A percentile compares a stretch with the other conserved stretches of the same genome.
Evolutionary conservation across 345 rosid genomes (phyloP).

Genomic region (Cochlearia excelsa): DNA sequence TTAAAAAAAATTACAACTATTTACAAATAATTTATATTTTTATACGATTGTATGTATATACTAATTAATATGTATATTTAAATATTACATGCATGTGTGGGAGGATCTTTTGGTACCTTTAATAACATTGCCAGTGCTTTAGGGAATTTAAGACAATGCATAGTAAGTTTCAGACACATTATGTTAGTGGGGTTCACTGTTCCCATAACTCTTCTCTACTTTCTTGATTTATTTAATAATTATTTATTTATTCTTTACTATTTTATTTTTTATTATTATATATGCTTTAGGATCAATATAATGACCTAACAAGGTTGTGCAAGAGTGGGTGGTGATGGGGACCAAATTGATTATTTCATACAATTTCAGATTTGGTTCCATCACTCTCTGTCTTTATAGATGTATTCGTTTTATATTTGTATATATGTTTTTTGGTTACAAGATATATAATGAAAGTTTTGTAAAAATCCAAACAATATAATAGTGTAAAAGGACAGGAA

Average conservation of each 20-base stretch:
- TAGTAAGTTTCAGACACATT: conserved; percentile 38
- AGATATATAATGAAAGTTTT: neutral
- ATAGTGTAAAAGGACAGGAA: conserved; percentile 17
- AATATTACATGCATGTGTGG: conserved; percentile 1
- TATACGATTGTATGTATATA: neutral
- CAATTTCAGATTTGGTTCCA: conserved; percentile 36
- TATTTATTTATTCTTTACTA: too few species aligned
- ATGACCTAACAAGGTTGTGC: conserved; percentile 39
- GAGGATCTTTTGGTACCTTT: conserved; percentile 31
- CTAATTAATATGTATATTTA: neutral
- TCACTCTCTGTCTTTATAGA: conserved; percentile 29
- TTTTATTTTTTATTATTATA: conserved; percentile 3
- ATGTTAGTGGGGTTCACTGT: conserved; percentile 39
- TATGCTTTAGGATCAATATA: conserved; percentile 24
- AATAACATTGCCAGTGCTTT: conserved; percentile 33
- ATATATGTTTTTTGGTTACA: neutral
- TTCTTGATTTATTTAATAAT: conserved; percentile 5
- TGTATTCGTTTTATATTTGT: neutral
- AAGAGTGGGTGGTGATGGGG: conserved; percentile 38
- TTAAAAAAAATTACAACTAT: conserved; percentile 2
- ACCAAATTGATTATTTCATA: conserved; percentile 39
- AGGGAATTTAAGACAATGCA: conserved; percentile 38
- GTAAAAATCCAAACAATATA: conserved; percentile 8
- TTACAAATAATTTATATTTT: neutral
- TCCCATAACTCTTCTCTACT: conserved; percentile 27